Evolutionary conservation across 2,329 filamentous ascomycete genomes (phyloP), one percentile per base, ranked within the genome.

Genomic region (Pochonia chlamydosporia): DNA sequence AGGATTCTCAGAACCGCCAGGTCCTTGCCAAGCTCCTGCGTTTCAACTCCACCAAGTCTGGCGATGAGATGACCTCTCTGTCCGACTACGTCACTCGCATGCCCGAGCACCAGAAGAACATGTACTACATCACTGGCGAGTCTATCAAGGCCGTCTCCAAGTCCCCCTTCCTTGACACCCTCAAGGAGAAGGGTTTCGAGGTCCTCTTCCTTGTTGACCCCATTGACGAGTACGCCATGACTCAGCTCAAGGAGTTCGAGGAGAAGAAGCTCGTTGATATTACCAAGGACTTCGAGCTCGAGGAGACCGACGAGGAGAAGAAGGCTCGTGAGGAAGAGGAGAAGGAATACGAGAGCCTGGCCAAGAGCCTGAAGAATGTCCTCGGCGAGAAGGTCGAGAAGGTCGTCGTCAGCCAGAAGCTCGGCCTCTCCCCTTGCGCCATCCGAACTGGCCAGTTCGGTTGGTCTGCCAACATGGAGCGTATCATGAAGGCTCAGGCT

Each of bases 71-170:
- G 66, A 97, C 92, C 61, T 99, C 93, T 47, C 88, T 99, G 69
- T 71, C 85, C 54, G 93, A 99, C 86, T 99, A 99, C 75, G 81
- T 97, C 71, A 96, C 93, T 59, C 93, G 93, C 76, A 99, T 99
- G 93, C 87, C 89, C 52, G 92, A 97, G 82, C 92, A 97, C 82
- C 93, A 99, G 85, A 96, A 97, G 86, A 91, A 99, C 78, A 90
- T 99, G 76, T 99, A 99, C 87, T 99, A 97, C 89, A 99, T 99
- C 82, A 99, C 93, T 56, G 93, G 93, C 77, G 93, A 99, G 85
- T 96, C 92, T 49, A 85, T 95, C 78, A 96, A 96, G 84, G 93
- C 93, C 59, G 93, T 99, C 59, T 76, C 85, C 73, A 95, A 96
- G 82, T 99, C 93, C 61, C 93, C 93, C 64, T 99, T 99, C 92